Evolutionary conservation across 352 stramenopile species (phyloP), one percentile per base, ranked within the genome.

Genomic region (Globisporangium nodosum): DNA sequence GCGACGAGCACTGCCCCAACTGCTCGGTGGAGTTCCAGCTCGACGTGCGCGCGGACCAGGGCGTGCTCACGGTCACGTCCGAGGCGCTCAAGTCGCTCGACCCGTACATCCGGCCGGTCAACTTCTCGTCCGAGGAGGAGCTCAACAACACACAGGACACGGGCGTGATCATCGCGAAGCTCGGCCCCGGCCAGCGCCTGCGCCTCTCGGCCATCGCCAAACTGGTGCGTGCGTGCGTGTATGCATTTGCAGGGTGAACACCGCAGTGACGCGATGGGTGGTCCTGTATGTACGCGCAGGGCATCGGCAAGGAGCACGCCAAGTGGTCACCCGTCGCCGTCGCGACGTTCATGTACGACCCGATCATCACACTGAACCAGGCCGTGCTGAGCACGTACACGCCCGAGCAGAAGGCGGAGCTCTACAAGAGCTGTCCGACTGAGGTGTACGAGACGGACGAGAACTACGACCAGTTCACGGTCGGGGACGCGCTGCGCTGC

Each of bases 21-120:
- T 99, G 97, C 74, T 97, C 88, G 51, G 96, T 98, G 31, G 92
- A 98, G 71, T 98, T 99, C 68, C 87, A 96, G 59, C 81, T 99
- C 51, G 94, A 99, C 76, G 92, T 98, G 39, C 78, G 73, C 49
- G 81, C 85, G 16, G 81, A 92, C 62, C 73, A 78, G 47, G 75
- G 74, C 54, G 82, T 92, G 54, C 56, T 85, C 37, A 87, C 81
- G 5, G 76, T 90, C 56, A 94, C 85, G 49, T 89, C 74, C 49
- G 81, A 92, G 56, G 66, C 80, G 56, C 76, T 94, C 56, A 85
- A 85, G 63, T 94, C 85, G 21, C 83, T 79, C 49, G 85, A 94
- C 51, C 85, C 85, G 63, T 94, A 94, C 72, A 92, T 92, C 54
- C 79, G 80, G 1, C 85, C 85, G 11, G 83, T 94, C 46, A 88